Percentiles rank a stretch among this genome's conserved stretches.
phyloP scores from a whole-genome alignment of 345 rosid genomes.

The Syzygium jambos region DNA sequence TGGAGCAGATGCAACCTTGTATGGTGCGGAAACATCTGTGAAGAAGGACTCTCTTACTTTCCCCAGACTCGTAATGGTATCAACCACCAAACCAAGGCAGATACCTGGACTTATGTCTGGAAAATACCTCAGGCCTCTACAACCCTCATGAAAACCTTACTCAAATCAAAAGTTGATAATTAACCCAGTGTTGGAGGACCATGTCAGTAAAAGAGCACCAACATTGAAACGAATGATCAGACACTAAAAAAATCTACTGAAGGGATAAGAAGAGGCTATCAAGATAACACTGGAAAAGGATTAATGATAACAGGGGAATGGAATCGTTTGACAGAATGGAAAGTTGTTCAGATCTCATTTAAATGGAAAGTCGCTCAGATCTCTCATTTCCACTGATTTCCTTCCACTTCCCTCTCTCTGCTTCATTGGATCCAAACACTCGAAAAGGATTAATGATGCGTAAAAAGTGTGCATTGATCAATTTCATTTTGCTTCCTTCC shows the following conservation, averaged over 20 bases:
- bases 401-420: background rate
- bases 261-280: background rate
- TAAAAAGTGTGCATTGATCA: background rate
- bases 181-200: background rate
- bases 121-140: background rate
- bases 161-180: background rate
- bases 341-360: background rate
- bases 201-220: background rate
- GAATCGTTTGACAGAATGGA: background rate
- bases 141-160: background rate
- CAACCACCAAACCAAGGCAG: conserved; percentile 14
- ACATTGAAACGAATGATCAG: conserved; percentile 5
- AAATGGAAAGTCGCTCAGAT: background rate
- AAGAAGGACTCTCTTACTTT: conserved; percentile 16
- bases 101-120: conserved; percentile 36
- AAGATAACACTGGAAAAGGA: background rate
- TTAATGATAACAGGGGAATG: too few species aligned
- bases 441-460: background rate
- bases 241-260: background rate
- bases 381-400: background rate
- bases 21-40: conserved; percentile 17
- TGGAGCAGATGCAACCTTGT: conserved; percentile 24
- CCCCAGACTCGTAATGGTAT: conserved; percentile 38
- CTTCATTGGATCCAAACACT: background rate
- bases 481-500: background rate